A percentile compares a stretch with the other conserved stretches of the same genome.
Conservation (phyloP, 371 early-diverging fungal species). For the Amoeboaphelidium occidentale region DNA sequence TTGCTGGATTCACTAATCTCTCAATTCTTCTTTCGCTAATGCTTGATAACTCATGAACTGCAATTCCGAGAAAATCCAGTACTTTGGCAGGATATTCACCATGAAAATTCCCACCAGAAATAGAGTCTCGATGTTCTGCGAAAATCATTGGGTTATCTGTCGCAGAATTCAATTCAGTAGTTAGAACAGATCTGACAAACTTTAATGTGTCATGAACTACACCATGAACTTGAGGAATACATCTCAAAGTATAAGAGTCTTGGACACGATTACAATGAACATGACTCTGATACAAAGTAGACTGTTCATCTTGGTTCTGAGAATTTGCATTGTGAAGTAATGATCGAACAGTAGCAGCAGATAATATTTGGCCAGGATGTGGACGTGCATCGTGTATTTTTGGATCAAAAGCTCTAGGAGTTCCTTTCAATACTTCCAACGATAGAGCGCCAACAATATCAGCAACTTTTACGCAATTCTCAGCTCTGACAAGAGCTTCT, state of each 20-base stretch:
- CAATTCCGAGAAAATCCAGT: slow-evolving; percentile 2
- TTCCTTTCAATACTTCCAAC: slow-evolving; percentile 4
- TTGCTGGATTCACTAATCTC: slow-evolving; percentile 2
- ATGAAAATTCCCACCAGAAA: slow-evolving; percentile 4
- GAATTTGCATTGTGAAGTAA: neutral
- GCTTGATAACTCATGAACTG: slow-evolving; percentile 3
- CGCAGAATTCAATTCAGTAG: slow-evolving; percentile 3
- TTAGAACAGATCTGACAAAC: neutral
- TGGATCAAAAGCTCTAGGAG: slow-evolving; percentile 2
- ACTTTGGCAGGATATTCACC: slow-evolving; percentile 4
- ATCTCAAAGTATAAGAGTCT: slow-evolving; percentile 4
- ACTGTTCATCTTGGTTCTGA: neutral
- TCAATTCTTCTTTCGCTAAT: slow-evolving; percentile 3
- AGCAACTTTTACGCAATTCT: neutral
- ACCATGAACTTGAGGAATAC: slow-evolving; percentile 6
- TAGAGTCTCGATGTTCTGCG: neutral
- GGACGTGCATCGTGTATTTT: slow-evolving; percentile 3
- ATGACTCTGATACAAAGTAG: slow-evolving; percentile 1
- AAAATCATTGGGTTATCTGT: slow-evolving; percentile 6
- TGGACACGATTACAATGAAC: slow-evolving; percentile 1
- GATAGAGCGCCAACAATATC: slow-evolving; percentile 4
- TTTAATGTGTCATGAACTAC: neutral
- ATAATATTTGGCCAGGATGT: slow-evolving; percentile 2
- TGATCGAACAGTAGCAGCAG: neutral
- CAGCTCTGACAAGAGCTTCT: slow-evolving; percentile 2